phyloP scores from a whole-genome alignment of 2,329 filamentous ascomycete genomes.

The Cordyceps militaris region DNA sequence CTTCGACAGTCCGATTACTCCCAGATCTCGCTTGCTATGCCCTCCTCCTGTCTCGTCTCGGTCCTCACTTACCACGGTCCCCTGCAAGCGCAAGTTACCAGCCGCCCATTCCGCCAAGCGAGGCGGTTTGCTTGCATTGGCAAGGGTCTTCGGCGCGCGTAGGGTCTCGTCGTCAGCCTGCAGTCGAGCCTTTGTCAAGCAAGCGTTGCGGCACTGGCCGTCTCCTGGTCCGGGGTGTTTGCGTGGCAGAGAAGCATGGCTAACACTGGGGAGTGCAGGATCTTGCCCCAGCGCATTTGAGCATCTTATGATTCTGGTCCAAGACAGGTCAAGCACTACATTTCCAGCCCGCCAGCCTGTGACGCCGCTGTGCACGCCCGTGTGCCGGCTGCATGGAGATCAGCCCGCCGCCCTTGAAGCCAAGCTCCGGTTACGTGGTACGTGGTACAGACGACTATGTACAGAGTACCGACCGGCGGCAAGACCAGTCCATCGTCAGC shows the following conservation, averaged over 20 bases:
- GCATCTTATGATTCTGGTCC: background rate
- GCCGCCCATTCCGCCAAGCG: conserved; percentile 2
- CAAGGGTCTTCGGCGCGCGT: background rate
- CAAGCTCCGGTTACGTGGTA: background rate
- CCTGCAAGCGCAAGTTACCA: conserved; percentile 8
- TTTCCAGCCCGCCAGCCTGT: no score
- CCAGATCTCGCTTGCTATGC: background rate
- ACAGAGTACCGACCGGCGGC: no score
- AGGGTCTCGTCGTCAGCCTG: background rate
- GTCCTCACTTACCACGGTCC: background rate
- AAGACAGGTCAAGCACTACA: background rate
- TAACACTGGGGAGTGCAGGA: background rate
- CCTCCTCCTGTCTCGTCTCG: background rate
- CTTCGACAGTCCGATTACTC: background rate
- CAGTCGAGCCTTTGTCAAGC: background rate
- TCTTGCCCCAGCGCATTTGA: background rate
- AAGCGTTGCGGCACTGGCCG: background rate
- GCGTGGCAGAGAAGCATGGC: background rate
- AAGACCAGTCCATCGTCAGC: background rate
- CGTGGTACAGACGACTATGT: background rate
- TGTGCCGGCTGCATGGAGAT: background rate
- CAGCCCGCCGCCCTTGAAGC: background rate
- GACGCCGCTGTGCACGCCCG: no score
- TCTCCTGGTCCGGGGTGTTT: background rate
- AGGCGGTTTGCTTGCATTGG: background rate